Evolutionary conservation across 768 basidiomycete genomes (phyloP), one percentile per base, ranked within the genome.

Genomic region (Suillus hirtellus): DNA sequence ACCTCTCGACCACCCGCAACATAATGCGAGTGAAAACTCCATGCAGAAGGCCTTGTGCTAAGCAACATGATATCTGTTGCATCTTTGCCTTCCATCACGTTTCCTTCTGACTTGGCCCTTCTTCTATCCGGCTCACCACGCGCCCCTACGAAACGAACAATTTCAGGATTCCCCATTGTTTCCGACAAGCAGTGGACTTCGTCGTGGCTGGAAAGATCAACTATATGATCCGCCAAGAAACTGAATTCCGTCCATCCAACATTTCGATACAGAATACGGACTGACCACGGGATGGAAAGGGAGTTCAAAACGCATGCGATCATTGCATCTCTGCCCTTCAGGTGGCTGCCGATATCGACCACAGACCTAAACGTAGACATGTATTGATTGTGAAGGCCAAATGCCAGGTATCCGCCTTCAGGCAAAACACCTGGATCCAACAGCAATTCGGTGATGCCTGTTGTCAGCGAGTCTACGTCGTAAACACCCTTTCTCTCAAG

Each of bases 371-470:
- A 58, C 24, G 17, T 42, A 42, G 56, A 12, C 2, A 78, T 76
- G 62, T 82, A 83, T 59, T 68, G 67, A 67, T 79, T 75, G 1
- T 66, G 67, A 10, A 83, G 68, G 8, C 77, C 75, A 56, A 82
- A 84, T 3, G 75, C 78, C 15, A 84, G 70, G 14, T 61, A 67
- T 1, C 81, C 80, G 7, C 81, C 80, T 2, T 75, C 40, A 0
- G 79, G 75, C 10, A 84, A 70, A 62, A 81, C 78, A 2, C 52
- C 37, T 2, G 67, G 61, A 60, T 79, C 72, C 3, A 64, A 37
- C 7, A 83, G 70, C 17, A 82, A 72, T n/a, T 61, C 59, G 24
- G 19, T 21, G 35, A 62, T 34, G 24, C 14, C 34, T 10, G 24
- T n/a, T 60, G 35, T 61, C 5, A 62, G 53, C 12, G 27, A 31